Evolutionary conservation across 2,329 filamentous ascomycete species (phyloP), one percentile per base, ranked within the genome.

Genomic region (Sclerotinia trifoliorum): DNA sequence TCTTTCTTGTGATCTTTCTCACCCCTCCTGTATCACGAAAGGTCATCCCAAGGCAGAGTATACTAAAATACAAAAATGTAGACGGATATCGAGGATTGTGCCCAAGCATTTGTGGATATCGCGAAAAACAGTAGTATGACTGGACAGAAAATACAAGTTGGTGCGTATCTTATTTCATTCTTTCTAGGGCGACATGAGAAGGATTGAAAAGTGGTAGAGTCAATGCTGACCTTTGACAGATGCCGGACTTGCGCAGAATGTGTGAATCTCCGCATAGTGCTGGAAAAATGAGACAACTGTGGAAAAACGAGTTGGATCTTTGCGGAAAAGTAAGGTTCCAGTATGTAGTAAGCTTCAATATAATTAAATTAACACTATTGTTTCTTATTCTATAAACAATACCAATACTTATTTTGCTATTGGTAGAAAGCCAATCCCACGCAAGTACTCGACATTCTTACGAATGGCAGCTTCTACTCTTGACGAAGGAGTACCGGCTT

Each of bases 31-130:
- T n/a, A 26, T 26, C 5, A 42, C 39, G 17, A 5, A 24, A 26
- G n/a, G 7, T 26, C 11, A 3, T n/a, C 35, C 46, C 15, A 63
- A 35, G 8, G 35, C 11, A 66, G 11, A 11, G 17, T 44, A 8
- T 65, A 17, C 65, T 60, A 24, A 60, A 29, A 29, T 29, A 24
- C 0, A 39, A 24, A 48, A 61, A 66, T 5, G 2, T 54, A 83
- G 78, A 83, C 82, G 35, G 81, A 81, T 70, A 73, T 86, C 54
- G 79, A 83, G 13, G 85, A 87, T 72, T 85, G 83, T 67, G 85
- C 82, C 3, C 81, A 86, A 72, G 81, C 80, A n/a, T 88, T 81
- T 73, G 75, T 87, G 11, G 82, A 83, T 77, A 73, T 85, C 64
- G 84, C 84, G 0, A 83, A 81, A 77, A 86, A 85, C 66, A 70